Conservation (phyloP, 2,329 filamentous ascomycete species). For the Epichloe sibirici region DNA sequence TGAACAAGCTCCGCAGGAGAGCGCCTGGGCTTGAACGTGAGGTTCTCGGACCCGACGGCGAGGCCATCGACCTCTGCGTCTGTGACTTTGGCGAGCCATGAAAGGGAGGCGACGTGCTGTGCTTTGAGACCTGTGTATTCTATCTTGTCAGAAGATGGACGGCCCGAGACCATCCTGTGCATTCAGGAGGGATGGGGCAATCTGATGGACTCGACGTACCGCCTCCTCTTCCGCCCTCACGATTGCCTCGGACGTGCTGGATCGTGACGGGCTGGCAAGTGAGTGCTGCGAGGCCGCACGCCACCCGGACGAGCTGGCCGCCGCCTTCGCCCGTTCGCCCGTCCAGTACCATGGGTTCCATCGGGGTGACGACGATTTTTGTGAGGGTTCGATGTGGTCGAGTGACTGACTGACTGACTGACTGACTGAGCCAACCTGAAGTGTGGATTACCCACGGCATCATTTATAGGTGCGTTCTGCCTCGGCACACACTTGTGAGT, state of each 20-base stretch:
- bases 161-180: too few species aligned
- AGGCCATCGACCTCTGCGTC: slow-evolving; percentile 38
- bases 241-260: slow-evolving; percentile 42
- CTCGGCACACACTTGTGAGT: too few species aligned
- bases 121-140: slow-evolving; percentile 40
- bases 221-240: slow-evolving; percentile 18
- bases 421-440: too few species aligned
- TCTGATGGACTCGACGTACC: slow-evolving; percentile 11
- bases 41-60: slow-evolving; percentile 34
- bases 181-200: not conserved
- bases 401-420: not conserved
- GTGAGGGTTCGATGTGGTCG: not conserved
- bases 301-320: slow-evolving; percentile 47
- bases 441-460: too few species aligned
- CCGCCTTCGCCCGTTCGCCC: slow-evolving; percentile 49
- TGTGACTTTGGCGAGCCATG: slow-evolving; percentile 40
- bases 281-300: slow-evolving; percentile 42
- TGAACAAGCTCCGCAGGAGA: slow-evolving; percentile 26
- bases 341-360: slow-evolving; percentile 36
- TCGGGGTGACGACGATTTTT: not conserved
- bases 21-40: slow-evolving; percentile 33
- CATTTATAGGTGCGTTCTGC: too few species aligned
- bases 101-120: slow-evolving; percentile 46
- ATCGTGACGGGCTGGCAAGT: slow-evolving; percentile 41
- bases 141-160: not conserved